These are phyloP conservation scores for Camellia lanceoleosa DNA, from an alignment of 148 eudicot genomes.

Conservation along the genomic window DNA sequence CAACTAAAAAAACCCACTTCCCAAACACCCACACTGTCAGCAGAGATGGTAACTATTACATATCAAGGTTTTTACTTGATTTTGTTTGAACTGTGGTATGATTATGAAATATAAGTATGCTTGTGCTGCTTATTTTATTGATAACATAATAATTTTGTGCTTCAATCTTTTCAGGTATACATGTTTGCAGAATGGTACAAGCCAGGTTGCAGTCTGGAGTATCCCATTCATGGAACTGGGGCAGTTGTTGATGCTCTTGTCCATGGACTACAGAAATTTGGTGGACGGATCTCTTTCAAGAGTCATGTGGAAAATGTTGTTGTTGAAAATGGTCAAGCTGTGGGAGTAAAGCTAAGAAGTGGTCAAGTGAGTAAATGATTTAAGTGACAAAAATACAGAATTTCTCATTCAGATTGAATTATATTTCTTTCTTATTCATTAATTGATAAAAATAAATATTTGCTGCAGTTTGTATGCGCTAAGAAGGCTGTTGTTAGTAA, in stretches of 20 bases:
- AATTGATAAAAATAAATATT: slow-evolving; percentile 1
- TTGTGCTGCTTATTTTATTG: slow-evolving; percentile 11
- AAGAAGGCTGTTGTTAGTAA: slow-evolving; percentile 96
- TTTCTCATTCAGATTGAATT: not conserved
- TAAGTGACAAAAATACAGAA: not conserved
- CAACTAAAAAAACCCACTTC: too few species aligned
- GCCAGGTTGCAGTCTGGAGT: slow-evolving; percentile 87
- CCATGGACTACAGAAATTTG: slow-evolving; percentile 78
- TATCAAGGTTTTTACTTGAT: not conserved
- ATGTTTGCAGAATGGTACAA: slow-evolving; percentile 99
- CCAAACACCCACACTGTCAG: too few species aligned
- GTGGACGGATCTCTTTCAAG: slow-evolving; percentile 73
- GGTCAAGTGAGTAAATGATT: slow-evolving; percentile 71
- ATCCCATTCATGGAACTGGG: slow-evolving; percentile 91
- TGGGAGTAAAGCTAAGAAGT: slow-evolving; percentile 77
- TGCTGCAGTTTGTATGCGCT: slow-evolving; percentile 79
- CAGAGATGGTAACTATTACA: slow-evolving; percentile 84
- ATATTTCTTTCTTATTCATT: not conserved
- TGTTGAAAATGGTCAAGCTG: slow-evolving; percentile 88
- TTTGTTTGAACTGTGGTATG: not conserved
- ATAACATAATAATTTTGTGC: not conserved
- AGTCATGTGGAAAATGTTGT: slow-evolving; percentile 84
- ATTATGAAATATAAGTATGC: not conserved
- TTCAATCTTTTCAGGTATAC: slow-evolving; percentile 55
- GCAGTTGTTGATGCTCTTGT: slow-evolving; percentile 88